phyloP scores from a whole-genome alignment of 805 yeast species.

The Hermanozyma aechmeae region DNA sequence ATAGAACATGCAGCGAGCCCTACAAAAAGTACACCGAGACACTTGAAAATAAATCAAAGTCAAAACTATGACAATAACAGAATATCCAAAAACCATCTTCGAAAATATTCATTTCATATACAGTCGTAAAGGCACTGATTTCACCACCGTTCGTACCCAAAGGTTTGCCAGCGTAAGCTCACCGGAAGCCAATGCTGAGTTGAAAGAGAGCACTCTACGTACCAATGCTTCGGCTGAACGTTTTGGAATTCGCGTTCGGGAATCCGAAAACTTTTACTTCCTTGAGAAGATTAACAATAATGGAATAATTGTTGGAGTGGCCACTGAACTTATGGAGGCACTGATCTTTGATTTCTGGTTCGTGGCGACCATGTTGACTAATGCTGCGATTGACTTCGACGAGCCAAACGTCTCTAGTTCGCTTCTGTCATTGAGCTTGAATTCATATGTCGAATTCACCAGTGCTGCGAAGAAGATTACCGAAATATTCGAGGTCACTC shows the following conservation, averaged over 20 bases:
- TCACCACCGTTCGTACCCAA: constrained; percentile 9
- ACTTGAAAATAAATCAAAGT: not conserved
- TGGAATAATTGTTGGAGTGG: constrained; percentile 16
- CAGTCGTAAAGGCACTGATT: constrained; percentile 10
- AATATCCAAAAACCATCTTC: constrained; percentile 11
- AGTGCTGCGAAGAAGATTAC: constrained; percentile 16
- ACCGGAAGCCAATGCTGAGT: constrained; percentile 1
- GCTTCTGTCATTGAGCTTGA: not conserved
- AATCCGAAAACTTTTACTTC: constrained; percentile 4
- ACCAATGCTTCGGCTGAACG: not conserved
- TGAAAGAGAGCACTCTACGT: not conserved
- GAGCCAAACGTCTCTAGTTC: not conserved
- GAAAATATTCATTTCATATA: constrained; percentile 20
- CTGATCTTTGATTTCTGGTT: constrained; percentile 25
- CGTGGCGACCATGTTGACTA: constrained; percentile 15
- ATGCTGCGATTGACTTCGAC: constrained; percentile 10
- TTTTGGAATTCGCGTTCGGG: constrained; percentile 2
- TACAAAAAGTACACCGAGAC: too few relatives aligned
- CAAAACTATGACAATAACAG: not conserved
- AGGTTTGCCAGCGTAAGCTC: constrained; percentile 2
- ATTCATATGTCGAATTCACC: constrained; percentile 2
- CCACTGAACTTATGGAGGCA: constrained; percentile 15
- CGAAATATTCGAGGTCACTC: constrained; percentile 33
- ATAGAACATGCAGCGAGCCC: too few relatives aligned
- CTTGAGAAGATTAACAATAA: constrained; percentile 14